Evolutionary conservation across 805 yeast genomes (phyloP), one percentile per base, ranked within the genome.

Genomic region (Metschnikowia koreensis): DNA sequence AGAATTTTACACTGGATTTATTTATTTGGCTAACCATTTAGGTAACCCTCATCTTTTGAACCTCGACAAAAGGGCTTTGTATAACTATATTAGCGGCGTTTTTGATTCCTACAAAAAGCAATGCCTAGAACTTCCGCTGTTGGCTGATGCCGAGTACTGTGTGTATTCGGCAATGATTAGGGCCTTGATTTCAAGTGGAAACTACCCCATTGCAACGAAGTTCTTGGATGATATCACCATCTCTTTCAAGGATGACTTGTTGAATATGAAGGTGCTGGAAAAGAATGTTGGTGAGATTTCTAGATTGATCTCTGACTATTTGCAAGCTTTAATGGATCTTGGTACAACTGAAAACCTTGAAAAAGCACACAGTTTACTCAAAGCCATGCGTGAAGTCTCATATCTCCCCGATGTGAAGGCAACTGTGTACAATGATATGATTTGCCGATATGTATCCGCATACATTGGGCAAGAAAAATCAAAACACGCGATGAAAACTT

Each of bases 141-240:
- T 50, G 12, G 44, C 41, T 4, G 36, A 31, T 6, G 62, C 71
- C 36, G 83, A 81, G 57, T 79, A 73, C 56, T 64, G 67, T 34
- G 75, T 84, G 33, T 85, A 84, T 60, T 67, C 81, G 1, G 65
- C 71, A 41, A 67, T 83, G 52, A 72, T 86, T 36, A 75, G 81
- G 34, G 74, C 84, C 1, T 68, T 86, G 48, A 73, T 82, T 11
- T 68, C 71, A 47, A 79, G 81, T 41, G 79, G 77, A 39, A 80
- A 83, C 55, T 56, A 75, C 37, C 69, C 72, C 8, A 58, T 77
- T 39, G 84, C 89, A 3, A 75, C 86, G 1, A 72, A 77, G 52
- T 76, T 85, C 50, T 67, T 87, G 59, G 87, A 86, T 61, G 70
- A 75, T 39, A 70, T 85, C 6, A 64, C 86, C 40, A 58, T 71